phyloP scores from a whole-genome alignment of 2,329 filamentous ascomycete genomes.

The Claviceps purpurea region DNA sequence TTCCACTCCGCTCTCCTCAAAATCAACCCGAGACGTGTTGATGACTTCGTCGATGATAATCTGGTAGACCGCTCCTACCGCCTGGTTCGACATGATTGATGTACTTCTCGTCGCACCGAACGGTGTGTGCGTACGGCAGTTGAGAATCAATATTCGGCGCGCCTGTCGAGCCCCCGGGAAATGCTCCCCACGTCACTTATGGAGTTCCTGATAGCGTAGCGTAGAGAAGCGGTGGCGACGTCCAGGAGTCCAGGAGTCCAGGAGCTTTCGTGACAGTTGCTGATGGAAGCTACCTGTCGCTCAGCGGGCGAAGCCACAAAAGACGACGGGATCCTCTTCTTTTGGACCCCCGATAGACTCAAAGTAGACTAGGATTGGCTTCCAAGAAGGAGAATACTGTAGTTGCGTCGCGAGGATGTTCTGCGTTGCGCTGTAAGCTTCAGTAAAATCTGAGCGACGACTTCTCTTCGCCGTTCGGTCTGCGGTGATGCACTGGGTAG shows the following conservation, averaged over 20 bases:
- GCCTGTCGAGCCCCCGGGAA: not conserved
- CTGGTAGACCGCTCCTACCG: conserved; percentile 67
- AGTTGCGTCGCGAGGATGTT: not conserved
- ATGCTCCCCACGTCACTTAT: not conserved
- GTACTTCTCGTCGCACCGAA: conserved; percentile 1
- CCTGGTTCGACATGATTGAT: conserved; percentile 41
- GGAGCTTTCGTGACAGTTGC: not conserved
- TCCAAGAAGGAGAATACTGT: not conserved
- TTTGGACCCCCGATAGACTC: not conserved
- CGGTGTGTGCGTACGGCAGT: conserved; percentile 3
- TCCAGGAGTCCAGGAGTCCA: not conserved
- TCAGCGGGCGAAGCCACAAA: not conserved
- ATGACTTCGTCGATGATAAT: conserved; percentile 74
- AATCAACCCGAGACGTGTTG: conserved; percentile 82
- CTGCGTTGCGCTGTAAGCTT: not conserved
- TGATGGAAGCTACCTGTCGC: not conserved
- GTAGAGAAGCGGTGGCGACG: not conserved
- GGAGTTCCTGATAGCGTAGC: not conserved
- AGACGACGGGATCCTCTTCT: not conserved
- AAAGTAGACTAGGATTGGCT: not conserved
- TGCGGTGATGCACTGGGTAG: conserved; percentile 24
- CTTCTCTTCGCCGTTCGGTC: conserved; percentile 7
- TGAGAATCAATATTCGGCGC: not conserved
- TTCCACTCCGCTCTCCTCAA: conserved; percentile 91
- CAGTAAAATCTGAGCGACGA: not conserved